phyloP scores from a whole-genome alignment of 2,329 filamentous ascomycete genomes.

The Ceratocystis colombiana region DNA sequence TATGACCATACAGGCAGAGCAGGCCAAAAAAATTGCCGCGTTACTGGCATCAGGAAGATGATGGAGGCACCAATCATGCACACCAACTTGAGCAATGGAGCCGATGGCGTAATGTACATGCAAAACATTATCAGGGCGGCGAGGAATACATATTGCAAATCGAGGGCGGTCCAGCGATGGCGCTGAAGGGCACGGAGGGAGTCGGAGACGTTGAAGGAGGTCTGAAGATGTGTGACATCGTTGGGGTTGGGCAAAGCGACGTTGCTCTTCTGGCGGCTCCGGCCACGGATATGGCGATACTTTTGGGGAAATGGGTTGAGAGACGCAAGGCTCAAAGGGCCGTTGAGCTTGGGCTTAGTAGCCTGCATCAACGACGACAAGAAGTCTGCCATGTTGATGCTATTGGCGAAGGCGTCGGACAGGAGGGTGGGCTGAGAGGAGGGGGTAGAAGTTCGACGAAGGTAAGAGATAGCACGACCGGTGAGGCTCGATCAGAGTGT shows the following conservation, averaged over 20 bases:
- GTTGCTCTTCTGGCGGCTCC: constrained; percentile 36
- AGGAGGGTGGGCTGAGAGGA: no score
- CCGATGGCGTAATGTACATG: constrained; percentile 70
- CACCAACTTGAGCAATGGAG: constrained; percentile 66
- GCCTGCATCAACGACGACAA: constrained; percentile 32
- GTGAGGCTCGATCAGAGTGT: not conserved
- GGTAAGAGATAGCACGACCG: not conserved
- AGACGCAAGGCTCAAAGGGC: constrained; percentile 37
- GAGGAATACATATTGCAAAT: constrained; percentile 73
- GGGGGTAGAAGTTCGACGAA: not conserved
- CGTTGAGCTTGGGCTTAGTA: constrained; percentile 37
- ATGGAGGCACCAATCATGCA: constrained; percentile 56
- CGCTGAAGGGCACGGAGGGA: constrained; percentile 64
- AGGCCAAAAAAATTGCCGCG: constrained; percentile 83
- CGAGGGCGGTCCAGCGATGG: constrained; percentile 72
- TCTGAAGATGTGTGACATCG: constrained; percentile 66
- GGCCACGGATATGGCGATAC: constrained; percentile 35
- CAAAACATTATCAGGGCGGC: constrained; percentile 70
- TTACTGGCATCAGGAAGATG: constrained; percentile 69
- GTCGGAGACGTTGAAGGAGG: constrained; percentile 69
- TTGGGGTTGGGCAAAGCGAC: constrained; percentile 34
- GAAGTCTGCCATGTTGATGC: constrained; percentile 34
- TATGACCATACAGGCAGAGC: constrained; percentile 77
- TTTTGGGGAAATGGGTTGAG: constrained; percentile 37
- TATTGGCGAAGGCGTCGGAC: not conserved